phyloP scores from a whole-genome alignment of 495 filamentous ascomycete species.

The Lophiotrema nucula region DNA sequence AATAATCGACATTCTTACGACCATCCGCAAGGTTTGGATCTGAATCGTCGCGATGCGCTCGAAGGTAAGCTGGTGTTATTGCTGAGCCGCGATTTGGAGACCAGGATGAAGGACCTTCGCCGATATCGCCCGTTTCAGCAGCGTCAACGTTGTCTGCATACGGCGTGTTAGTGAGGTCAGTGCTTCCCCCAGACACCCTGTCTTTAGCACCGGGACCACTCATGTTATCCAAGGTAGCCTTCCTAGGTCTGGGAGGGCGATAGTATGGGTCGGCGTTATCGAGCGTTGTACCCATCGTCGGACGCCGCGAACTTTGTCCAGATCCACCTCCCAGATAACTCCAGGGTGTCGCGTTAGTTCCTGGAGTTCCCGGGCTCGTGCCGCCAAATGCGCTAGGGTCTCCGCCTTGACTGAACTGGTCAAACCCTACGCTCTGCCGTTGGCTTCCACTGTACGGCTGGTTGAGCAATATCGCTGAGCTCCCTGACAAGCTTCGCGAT shows the following conservation, averaged over 20 bases:
- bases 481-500: slow-evolving; percentile 78
- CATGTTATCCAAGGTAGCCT: slow-evolving; percentile 55
- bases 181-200: slow-evolving; percentile 52
- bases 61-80: slow-evolving; percentile 41
- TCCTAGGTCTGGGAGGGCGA: slow-evolving; percentile 71
- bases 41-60: slow-evolving; percentile 51
- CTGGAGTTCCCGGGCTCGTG: slow-evolving; percentile 51
- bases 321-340: slow-evolving; percentile 50
- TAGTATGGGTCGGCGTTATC: slow-evolving; percentile 60
- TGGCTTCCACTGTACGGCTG: slow-evolving; percentile 43
- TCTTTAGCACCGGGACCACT: slow-evolving; percentile 44
- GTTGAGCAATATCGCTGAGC: slow-evolving; percentile 70
- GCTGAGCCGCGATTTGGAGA: slow-evolving; percentile 52
- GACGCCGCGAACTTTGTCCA: slow-evolving; percentile 33
- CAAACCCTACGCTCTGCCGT: slow-evolving; percentile 33
- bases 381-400: slow-evolving; percentile 54
- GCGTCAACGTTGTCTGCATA: slow-evolving; percentile 42
- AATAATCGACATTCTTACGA: slow-evolving; percentile 72
- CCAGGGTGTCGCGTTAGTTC: slow-evolving; percentile 18
- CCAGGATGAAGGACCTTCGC: slow-evolving; percentile 52
- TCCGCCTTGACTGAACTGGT: slow-evolving; percentile 35
- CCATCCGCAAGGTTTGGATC: slow-evolving; percentile 48
- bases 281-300: slow-evolving; percentile 30
- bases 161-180: slow-evolving; percentile 54
- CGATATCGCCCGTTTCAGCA: slow-evolving; percentile 43